Evolutionary conservation across 2,329 filamentous ascomycete species (phyloP).

Genomic region (Tolypocladium guangdongense): DNA sequence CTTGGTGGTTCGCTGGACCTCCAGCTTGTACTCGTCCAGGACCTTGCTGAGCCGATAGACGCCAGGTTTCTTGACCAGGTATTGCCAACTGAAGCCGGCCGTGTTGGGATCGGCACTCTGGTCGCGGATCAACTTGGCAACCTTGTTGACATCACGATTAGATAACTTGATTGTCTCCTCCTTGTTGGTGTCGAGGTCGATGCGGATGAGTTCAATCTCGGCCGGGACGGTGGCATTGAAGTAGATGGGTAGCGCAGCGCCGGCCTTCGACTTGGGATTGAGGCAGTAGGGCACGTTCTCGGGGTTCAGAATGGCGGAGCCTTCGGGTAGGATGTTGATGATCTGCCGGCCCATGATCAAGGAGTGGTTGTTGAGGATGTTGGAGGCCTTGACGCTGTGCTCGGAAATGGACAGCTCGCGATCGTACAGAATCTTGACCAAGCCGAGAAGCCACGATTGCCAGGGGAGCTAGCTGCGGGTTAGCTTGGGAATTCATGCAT

Average conservation of each 20-base stretch:
- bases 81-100: conserved; percentile 56
- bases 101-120: conserved; percentile 52
- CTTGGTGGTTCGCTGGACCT: conserved; percentile 66
- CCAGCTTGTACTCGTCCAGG: conserved; percentile 85
- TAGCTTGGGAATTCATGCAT: background rate
- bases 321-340: conserved; percentile 94
- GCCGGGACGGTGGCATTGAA: conserved; percentile 91
- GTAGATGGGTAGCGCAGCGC: conserved; percentile 65
- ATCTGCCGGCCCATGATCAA: conserved; percentile 94
- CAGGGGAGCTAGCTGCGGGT: conserved; percentile 52
- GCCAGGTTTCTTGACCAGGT: conserved; percentile 73
- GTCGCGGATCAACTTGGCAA: conserved; percentile 58
- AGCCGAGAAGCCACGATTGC: conserved; percentile 57
- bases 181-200: conserved; percentile 69
- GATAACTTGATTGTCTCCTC: conserved; percentile 73
- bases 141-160: conserved; percentile 60
- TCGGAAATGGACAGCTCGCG: conserved; percentile 91
- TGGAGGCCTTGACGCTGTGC: conserved; percentile 76
- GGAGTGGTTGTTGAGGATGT: conserved; percentile 82
- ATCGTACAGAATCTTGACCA: conserved; percentile 79
- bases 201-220: conserved; percentile 76
- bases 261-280: conserved; percentile 46
- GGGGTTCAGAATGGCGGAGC: conserved; percentile 83
- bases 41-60: conserved; percentile 79
- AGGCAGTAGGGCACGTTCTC: conserved; percentile 74